Conservation (phyloP, 441 rosid species). For the Adansonia madagascariensis region DNA sequence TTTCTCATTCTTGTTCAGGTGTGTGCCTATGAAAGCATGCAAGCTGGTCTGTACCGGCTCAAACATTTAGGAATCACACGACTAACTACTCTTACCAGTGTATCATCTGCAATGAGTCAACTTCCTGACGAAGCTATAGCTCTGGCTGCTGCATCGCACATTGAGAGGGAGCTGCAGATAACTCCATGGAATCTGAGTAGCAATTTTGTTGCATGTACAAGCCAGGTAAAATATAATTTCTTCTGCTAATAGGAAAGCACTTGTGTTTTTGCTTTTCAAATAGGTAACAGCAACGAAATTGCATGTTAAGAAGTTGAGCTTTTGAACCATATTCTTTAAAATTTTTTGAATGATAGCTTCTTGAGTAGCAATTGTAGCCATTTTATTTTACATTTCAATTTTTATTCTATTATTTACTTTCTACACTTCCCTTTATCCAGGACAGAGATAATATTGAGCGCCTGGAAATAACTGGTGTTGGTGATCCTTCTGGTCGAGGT, state of each 20-base stretch:
- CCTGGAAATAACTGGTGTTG: constrained; percentile 97
- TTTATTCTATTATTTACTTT: constrained; percentile 16
- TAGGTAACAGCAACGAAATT: not conserved
- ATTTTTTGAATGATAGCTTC: not conserved
- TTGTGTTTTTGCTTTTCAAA: not conserved
- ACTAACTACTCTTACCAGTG: constrained; percentile 73
- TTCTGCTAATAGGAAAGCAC: constrained; percentile 14
- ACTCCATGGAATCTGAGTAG: constrained; percentile 97
- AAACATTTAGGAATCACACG: constrained; percentile 95
- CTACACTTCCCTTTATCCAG: constrained; percentile 46
- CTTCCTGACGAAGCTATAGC: constrained; percentile 96
- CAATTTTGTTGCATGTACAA: constrained; percentile 94
- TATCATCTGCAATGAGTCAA: constrained; percentile 90
- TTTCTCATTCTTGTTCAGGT: constrained; percentile 56
- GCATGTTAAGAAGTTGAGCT: not conserved
- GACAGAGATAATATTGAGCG: constrained; percentile 98
- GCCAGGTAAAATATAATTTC: constrained; percentile 58
- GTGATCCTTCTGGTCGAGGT: constrained; percentile 99
- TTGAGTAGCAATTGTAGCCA: not conserved
- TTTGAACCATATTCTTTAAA: constrained; percentile 10
- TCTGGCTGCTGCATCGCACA: constrained; percentile 97
- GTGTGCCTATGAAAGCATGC: constrained; percentile 97
- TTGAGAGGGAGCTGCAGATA: constrained; percentile 95
- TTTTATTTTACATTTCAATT: not conserved
- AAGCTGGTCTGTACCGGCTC: constrained; percentile 88